A percentile compares a stretch with the other conserved stretches of the same genome.
These are phyloP conservation scores for Metschnikowia cerradonensis DNA, from an alignment of 805 yeast genomes.

Conservation along the genomic window DNA sequence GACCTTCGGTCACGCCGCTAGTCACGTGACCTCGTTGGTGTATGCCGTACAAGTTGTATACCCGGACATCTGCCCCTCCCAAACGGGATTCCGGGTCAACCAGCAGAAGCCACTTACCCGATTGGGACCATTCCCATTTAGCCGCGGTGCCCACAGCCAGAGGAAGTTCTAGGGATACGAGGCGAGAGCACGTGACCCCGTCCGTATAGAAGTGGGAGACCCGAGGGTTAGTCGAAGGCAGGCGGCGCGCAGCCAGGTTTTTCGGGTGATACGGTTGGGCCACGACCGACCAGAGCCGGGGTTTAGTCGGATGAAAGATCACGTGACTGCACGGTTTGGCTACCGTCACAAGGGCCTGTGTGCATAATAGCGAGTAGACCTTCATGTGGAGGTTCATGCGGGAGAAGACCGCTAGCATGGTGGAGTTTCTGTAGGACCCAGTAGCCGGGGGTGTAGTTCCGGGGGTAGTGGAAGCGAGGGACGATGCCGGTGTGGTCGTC, in stretches of 20 bases:
- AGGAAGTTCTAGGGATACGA: constrained; percentile 19
- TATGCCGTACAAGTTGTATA: constrained; percentile 27
- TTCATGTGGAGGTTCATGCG: constrained; percentile 24
- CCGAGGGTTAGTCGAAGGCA: constrained; percentile 7
- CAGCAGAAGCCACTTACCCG: constrained; percentile 33
- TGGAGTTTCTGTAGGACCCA: constrained; percentile 30
- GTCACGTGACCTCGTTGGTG: constrained; percentile 6
- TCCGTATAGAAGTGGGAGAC: constrained; percentile 29
- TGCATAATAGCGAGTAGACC: constrained; percentile 36
- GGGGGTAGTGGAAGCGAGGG: not conserved
- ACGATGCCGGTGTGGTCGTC: no score
- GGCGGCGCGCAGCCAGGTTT: constrained; percentile 10
- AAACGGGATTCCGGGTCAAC: constrained; percentile 23
- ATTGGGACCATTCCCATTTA: constrained; percentile 27
- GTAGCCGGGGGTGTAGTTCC: not conserved
- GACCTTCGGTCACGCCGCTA: not conserved
- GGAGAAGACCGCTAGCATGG: constrained; percentile 32
- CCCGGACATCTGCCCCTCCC: constrained; percentile 26
- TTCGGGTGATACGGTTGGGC: constrained; percentile 21
- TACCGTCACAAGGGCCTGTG: constrained; percentile 28
- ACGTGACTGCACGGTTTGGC: constrained; percentile 29
- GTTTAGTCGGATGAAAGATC: constrained; percentile 17
- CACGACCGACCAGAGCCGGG: constrained; percentile 31
- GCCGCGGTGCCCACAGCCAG: constrained; percentile 17
- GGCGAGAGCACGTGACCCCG: constrained; percentile 29